These are phyloP conservation scores for Colletotrichum caudatum DNA, from an alignment of 2,329 filamentous ascomycete species.

Conservation along the genomic window DNA sequence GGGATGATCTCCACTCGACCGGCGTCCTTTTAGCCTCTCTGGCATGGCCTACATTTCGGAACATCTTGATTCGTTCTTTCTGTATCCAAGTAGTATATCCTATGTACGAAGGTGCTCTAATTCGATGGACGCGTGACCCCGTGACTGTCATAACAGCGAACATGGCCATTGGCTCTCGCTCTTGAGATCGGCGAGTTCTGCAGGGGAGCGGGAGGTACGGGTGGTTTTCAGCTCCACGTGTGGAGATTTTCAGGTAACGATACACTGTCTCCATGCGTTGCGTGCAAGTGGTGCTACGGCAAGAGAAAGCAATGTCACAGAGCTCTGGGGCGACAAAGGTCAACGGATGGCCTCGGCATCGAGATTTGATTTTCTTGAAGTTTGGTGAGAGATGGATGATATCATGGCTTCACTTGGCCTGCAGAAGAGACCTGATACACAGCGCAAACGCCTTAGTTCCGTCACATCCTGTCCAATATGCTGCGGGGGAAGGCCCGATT, in stretches of 20 bases:
- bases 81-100: neutral
- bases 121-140: neutral
- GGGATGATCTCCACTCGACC: neutral
- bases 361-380: neutral
- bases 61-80: neutral
- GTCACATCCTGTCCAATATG: neutral
- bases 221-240: neutral
- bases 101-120: neutral
- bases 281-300: neutral
- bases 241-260: neutral
- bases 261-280: neutral
- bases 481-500: neutral
- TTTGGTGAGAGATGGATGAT: neutral
- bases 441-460: neutral
- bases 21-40: slow-evolving; percentile 1
- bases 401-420: neutral
- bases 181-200: slow-evolving; percentile 7
- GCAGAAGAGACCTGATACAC: neutral
- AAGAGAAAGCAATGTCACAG: neutral
- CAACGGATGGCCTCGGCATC: neutral
- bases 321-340: neutral
- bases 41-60: neutral
- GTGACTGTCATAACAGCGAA: neutral
- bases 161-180: neutral
- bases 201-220: neutral